Percentiles rank a stretch among this genome's conserved stretches.
Evolutionary conservation across 108 stramenopile genomes (phyloP).

Genomic region (Craspedostauros australis): DNA sequence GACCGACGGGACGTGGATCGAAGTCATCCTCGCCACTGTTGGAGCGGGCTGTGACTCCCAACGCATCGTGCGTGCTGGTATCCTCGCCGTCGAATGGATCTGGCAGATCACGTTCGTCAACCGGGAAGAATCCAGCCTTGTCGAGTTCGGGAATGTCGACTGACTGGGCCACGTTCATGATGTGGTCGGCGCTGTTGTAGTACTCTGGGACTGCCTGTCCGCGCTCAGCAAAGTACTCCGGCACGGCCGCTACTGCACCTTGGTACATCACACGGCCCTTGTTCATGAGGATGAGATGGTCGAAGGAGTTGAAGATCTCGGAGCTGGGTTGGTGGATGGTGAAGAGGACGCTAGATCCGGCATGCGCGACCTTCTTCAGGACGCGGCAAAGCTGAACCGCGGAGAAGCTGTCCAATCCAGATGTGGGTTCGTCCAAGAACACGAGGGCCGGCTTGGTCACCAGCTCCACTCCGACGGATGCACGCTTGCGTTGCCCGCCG

Average conservation of each 20-base stretch:
- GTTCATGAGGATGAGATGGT: slow-evolving; percentile 69
- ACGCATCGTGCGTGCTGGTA: slow-evolving; percentile 29
- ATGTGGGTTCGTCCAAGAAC: slow-evolving; percentile 35
- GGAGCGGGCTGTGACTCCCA: slow-evolving; percentile 19
- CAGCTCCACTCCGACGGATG: slow-evolving; percentile 70
- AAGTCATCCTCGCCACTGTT: neutral
- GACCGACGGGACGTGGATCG: slow-evolving; percentile 24
- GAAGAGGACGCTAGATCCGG: slow-evolving; percentile 72
- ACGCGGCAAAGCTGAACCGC: slow-evolving; percentile 70
- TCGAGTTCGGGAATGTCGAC: slow-evolving; percentile 32
- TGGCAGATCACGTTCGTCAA: slow-evolving; percentile 29
- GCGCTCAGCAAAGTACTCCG: slow-evolving; percentile 39
- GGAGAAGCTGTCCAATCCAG: slow-evolving; percentile 59
- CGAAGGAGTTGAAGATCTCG: slow-evolving; percentile 77
- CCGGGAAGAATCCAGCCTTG: slow-evolving; percentile 43
- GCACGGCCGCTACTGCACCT: slow-evolving; percentile 43
- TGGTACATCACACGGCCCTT: slow-evolving; percentile 70
- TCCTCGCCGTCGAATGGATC: slow-evolving; percentile 23
- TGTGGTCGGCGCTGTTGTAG: slow-evolving; percentile 81
- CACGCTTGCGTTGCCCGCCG: slow-evolving; percentile 74
- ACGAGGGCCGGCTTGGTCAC: slow-evolving; percentile 65
- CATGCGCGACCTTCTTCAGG: slow-evolving; percentile 77
- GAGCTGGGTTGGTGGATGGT: slow-evolving; percentile 90
- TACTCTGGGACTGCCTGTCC: slow-evolving; percentile 52
- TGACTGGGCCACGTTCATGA: slow-evolving; percentile 60